phyloP scores from a whole-genome alignment of 2,329 filamentous ascomycete species.

The Fulvia fulva region DNA sequence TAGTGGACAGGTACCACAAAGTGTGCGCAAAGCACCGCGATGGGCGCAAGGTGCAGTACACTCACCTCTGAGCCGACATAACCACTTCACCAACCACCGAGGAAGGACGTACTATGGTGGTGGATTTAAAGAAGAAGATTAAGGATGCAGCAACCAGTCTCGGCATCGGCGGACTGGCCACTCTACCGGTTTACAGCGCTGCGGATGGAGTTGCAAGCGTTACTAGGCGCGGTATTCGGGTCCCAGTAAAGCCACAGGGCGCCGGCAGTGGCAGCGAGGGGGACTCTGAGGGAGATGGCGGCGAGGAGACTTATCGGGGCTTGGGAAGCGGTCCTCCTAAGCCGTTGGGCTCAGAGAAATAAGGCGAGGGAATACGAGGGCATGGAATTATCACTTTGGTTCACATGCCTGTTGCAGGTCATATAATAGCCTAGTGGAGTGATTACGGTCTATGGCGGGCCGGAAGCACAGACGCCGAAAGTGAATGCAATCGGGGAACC shows the following conservation, averaged over 20 bases:
- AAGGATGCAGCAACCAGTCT: not conserved
- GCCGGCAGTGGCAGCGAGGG: not conserved
- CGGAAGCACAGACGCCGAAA: too few species aligned
- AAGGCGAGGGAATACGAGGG: too few species aligned
- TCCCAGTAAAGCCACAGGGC: not conserved
- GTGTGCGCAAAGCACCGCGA: too few species aligned
- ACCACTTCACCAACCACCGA: not conserved
- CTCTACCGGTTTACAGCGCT: not conserved
- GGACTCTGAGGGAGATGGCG: not conserved
- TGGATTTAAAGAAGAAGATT: not conserved
- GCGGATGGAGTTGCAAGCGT: not conserved
- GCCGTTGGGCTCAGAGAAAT: too few species aligned
- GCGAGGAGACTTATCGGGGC: not conserved
- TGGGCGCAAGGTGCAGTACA: not conserved
- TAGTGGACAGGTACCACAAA: too few species aligned
- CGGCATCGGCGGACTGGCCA: not conserved
- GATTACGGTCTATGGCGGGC: too few species aligned
- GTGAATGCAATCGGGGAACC: not conserved
- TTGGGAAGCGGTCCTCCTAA: not conserved
- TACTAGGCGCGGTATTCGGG: not conserved
- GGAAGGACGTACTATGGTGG: not conserved
- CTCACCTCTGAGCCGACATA: not conserved
- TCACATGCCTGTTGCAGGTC: too few species aligned
- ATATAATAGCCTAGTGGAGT: too few species aligned
- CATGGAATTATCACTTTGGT: too few species aligned